Evolutionary conservation across 2,329 filamentous ascomycete species (phyloP), one percentile per base, ranked within the genome.

Genomic region (Tricladium varicosporioides): DNA sequence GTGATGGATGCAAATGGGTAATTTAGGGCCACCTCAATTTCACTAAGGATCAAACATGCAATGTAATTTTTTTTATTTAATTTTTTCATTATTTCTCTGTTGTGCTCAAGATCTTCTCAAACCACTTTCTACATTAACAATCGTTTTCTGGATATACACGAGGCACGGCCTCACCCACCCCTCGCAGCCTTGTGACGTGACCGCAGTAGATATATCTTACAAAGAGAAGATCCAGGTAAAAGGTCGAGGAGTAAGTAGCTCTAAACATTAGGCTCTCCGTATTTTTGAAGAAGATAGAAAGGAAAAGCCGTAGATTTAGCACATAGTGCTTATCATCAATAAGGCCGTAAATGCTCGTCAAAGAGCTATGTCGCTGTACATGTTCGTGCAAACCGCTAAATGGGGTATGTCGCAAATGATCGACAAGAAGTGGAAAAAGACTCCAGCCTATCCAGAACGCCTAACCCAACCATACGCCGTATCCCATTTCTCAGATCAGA

Each of bases 391-490:
- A 61, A 63, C 59, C 60, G 61, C 55, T 54, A 59, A 60, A 58
- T 42, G 51, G 56, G 58, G 62, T 64, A 64, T 64, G 66, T 60
- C 60, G 62, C 57, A 63, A 64, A 61, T 57, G 36, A 59, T 63
- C 53, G 52, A 65, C 58, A 63, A 60, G 51, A 62, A 65, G 53
- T 63, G 54, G 53, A 63, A 54, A 59, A 60, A 64, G 57, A 56
- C 46, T 31, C 43, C 51, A 58, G 62, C 63, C 58, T 67, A 69
- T 67, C 66, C 67, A 65, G 63, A 69, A 69, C 66, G 60, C 66
- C 65, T 59, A 59, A 60, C 46, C 60, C 58, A 65, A 61, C 61
- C 60, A 60, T 60, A 63, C 65, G 64, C 66, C 66, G 54, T 51
- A 60, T 52, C 50, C 55, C 54, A 53, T 51, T 48, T 49, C 22